Evolutionary conservation across 2,329 filamentous ascomycete genomes (phyloP), one percentile per base, ranked within the genome.

Genomic region (Ophiostoma perfectum): DNA sequence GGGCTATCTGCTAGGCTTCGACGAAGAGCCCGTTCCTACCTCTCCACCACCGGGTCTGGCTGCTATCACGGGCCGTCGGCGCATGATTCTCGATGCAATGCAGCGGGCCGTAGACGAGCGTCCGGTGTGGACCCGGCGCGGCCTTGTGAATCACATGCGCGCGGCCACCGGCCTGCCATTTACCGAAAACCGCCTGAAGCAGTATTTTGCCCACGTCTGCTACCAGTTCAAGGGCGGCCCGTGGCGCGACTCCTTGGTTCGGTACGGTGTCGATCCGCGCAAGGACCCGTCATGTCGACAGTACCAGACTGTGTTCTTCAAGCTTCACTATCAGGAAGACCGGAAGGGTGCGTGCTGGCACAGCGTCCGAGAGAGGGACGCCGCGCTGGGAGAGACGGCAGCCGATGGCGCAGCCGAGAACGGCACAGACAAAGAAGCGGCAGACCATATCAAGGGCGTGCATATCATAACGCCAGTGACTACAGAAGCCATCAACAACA

Each of bases 181-280:
- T 49, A 76, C 75, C 18, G 86, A 82, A 76, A 84, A 84, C 69
- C 78, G 84, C 58, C 78, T 97, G 70, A 90, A 92, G 74, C 85
- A 90, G 75, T 91, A 91, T 64, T 85, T 93, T 66, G 90, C 92
- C 71, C 94, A 95, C 74, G 88, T 92, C 4, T 93, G 91, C 8
- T 99, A 97, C 79, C 92, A 93, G 78, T 97, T 98, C 82, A 90
- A 90, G 70, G 92, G 90, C 36, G 95, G 95, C 0, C 93, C 95
- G 0, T 99, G 92, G 90, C 86, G 92, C 71, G 93, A 98, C 77
- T 89, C 91, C 3, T 87, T 97, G 67, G 87, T 97, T 71, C 88
- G 85, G 64, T 95, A 93, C 77, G 94, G 94, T 9, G 78, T 96
- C 27, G 95, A 99, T 75, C 95, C 95, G 3, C 87, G 95, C 47